Evolutionary conservation across 768 basidiomycete species (phyloP).

Genomic region (Tricholoma saponaceum): DNA sequence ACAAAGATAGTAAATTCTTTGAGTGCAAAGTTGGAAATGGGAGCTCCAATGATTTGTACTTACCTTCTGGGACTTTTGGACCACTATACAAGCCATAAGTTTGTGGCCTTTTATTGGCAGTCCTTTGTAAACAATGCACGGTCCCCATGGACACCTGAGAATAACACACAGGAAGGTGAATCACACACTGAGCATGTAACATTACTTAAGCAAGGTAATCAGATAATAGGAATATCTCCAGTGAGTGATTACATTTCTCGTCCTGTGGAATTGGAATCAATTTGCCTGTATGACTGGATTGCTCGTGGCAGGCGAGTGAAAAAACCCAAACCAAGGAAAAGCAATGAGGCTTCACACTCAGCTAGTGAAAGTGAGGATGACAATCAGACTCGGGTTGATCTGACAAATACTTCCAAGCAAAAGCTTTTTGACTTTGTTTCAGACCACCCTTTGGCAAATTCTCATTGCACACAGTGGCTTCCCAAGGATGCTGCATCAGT

Average conservation of each 20-base stretch:
- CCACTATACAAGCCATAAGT: slow-evolving; percentile 7
- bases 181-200: slow-evolving; percentile 13
- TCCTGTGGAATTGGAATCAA: background rate
- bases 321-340: background rate
- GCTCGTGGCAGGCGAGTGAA: background rate
- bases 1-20: background rate
- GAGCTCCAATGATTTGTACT: background rate
- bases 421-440: background rate
- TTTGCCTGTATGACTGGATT: background rate
- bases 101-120: slow-evolving; percentile 29
- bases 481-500: background rate
- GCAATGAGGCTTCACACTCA: too few relatives aligned
- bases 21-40: background rate
- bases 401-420: background rate
- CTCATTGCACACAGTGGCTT: background rate
- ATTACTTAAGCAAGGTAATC: slow-evolving; percentile 12
- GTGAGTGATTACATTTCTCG: slow-evolving; percentile 30
- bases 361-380: background rate
- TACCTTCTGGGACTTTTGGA: background rate
- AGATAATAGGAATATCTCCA: slow-evolving; percentile 18
- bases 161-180: slow-evolving; percentile 3
- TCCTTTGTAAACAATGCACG: slow-evolving; percentile 22
- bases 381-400: background rate
- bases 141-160: slow-evolving; percentile 7
- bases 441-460: background rate